Evolutionary conservation across 2,329 filamentous ascomycete species (phyloP), one percentile per base, ranked within the genome.

Genomic region (Nemania abortiva): DNA sequence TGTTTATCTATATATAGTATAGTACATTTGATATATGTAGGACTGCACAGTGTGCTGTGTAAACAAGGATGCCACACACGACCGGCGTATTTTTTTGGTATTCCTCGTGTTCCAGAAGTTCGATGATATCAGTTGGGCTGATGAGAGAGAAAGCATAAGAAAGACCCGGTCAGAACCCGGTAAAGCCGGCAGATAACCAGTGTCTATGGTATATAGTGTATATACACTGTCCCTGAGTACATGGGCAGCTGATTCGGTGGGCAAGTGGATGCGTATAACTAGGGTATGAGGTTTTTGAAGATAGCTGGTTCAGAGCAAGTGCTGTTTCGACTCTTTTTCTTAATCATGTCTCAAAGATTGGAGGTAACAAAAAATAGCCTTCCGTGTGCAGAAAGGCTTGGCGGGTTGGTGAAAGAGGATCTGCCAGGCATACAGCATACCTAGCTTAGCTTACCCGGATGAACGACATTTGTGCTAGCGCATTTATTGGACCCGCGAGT

Each of bases 101-200:
- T 47, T 34, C 57, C 56, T 69, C 66, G 62, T 66, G 57, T 69
- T 65, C 34, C 27, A 34, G 45, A 27, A 37, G 45, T 59, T 34
- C 15, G 45, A 64, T 53, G 52, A 49, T 56, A 15, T 27, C 45
- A 15, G 59, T 62, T 7, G 11, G n/a, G 50, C 50, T 27, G 39
- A 53, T 29, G 27, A 22, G 45, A 2, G 45, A 10, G 45, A 20
- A 49, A 24, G 45, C 45, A 49, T 49, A 4, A 22, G 10, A 53
- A 53, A 53, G 50, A n/a, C n/a, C n/a, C n/a, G n/a, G n/a, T n/a
- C n/a, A n/a, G n/a, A n/a, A 31, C 50, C 50, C 24, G 49, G 11
- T 6, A 68, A 60, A 59, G 49, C 29, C 55, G 65, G 65, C 65
- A 37, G 45, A 59, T 34, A 34, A 34, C 31, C 31, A 5, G 31